These are phyloP conservation scores for Diaporthe helianthi DNA, from an alignment of 2,329 filamentous ascomycete species.

Conservation along the genomic window DNA sequence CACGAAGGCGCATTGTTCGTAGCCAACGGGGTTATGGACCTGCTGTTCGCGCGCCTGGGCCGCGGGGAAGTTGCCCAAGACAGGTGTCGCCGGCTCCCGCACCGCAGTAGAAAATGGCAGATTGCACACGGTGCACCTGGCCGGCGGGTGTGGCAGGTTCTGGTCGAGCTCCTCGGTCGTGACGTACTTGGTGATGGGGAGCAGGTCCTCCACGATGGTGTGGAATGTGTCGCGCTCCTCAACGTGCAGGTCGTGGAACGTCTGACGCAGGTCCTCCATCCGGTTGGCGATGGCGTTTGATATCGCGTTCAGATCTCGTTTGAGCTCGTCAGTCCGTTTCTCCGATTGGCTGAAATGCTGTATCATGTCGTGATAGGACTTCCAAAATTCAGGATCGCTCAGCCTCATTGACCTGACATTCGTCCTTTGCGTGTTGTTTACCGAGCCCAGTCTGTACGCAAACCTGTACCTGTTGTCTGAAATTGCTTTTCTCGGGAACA, in stretches of 20 bases:
- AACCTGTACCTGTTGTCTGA: neutral
- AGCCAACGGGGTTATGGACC: neutral
- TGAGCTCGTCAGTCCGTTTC: neutral
- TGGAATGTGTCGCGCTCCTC: neutral
- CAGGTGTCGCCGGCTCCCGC: neutral
- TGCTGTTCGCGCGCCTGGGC: neutral
- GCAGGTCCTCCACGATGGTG: neutral
- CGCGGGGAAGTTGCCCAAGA: neutral
- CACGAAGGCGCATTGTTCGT: neutral
- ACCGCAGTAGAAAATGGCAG: neutral
- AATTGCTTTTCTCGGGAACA: neutral
- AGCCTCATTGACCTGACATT: neutral
- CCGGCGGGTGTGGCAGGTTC: neutral
- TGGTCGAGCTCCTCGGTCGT: neutral
- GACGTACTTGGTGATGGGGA: neutral
- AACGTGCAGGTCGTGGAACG: neutral
- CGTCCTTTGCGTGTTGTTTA: too few species aligned
- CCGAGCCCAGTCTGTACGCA: neutral
- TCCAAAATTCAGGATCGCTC: neutral
- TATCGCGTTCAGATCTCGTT: neutral
- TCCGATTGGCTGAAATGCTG: neutral
- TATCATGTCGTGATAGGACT: neutral
- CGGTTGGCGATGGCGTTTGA: neutral
- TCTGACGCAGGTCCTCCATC: neutral
- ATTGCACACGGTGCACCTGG: neutral